Evolutionary conservation across 208 protist genomes (phyloP), one percentile per base, ranked within the genome.

Genomic region (Leptomonas pyrrhocoris): DNA sequence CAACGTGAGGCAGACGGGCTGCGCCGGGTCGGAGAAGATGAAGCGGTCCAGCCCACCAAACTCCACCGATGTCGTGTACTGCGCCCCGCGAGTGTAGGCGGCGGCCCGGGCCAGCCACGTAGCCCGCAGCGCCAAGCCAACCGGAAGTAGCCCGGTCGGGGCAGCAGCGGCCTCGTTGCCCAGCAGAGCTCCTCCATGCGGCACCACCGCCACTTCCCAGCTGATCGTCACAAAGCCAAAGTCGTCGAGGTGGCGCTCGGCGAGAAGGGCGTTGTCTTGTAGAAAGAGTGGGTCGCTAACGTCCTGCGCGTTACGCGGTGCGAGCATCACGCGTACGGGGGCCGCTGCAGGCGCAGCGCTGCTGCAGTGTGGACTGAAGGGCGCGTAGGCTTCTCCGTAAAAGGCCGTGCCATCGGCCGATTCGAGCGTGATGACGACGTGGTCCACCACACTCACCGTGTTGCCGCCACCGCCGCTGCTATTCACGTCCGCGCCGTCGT

Each of bases 211-310:
- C 0, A 94, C 87, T 12, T 80, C 49, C 88, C 92, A 96, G 57
- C 82, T 89, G 16, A 96, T 57, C 9, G 68, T 83, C 12, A 94
- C 73, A 67, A 85, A 94, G 30, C 92, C 92, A 74, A 94, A 96
- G 71, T 94, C 88, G 64, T 94, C 92, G 19, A 90, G 73, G 28
- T 76, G 68, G 53, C 81, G 73, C 46, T 63, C 59, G n/a, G 63
- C 57, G 18, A 96, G 86, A 1, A 67, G 54, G 15, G 73, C 74
- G 30, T 86, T 77, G 68, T 96, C 92, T 7, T 74, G 49, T 16
- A 69, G 66, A 54, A 88, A 93, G 0, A 89, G 69, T 1, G 87
- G 80, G 55, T 96, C 84, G 13, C 46, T 28, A n/a, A 68, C 68
- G 48, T 93, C 81, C 21, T 85, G 79, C 7, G 61, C 68, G 73